Evolutionary conservation across 768 basidiomycete genomes (phyloP), one percentile per base, ranked within the genome.

Genomic region (Infundibulicybe gibba): DNA sequence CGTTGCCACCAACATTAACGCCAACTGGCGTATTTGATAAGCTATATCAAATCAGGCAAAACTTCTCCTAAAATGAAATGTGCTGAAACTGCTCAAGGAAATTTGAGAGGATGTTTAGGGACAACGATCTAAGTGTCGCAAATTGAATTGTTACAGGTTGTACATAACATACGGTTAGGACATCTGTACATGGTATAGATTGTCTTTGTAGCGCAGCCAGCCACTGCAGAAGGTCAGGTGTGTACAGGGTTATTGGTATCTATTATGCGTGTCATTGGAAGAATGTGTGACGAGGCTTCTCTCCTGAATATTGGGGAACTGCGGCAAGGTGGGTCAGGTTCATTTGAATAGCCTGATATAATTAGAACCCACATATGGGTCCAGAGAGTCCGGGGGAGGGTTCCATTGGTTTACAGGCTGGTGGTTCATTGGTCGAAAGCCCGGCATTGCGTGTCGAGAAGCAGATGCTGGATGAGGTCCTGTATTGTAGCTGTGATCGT

Each of bases 361-460:
- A 15, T 40, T 43, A 31, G 34, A 4, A 68, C 84, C 69, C 64
- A 90, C 87, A 62, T 79, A 88, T 40, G 25, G 25, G 25, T 87
- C 82, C 59, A 83, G 71, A 12, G 77, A 69, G 54, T 83, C 77
- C 15, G 76, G 69, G 33, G 74, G 59, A n/a, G 75, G 68, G 42
- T 69, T 68, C 83, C 83, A 85, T 44, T 81, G 79, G 41, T 69
- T 68, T 49, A 74, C 57, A 47, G 70, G 59, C 43, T 75, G 74
- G 49, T 80, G 76, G 40, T 69, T 70, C 58, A 79, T 68, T 16
- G 77, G 62, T 45, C 81, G 79, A 51, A 80, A 76, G 47, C 73
- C 69, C 48, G 64, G 61, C 58, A 63, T 57, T 25, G 25, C 8
- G 45, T 69, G 65, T 54, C 74, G 70, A 48, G 80, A 70, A 33